Evolutionary conservation across 768 basidiomycete species (phyloP).

Genomic region (Lenzites betulinus): DNA sequence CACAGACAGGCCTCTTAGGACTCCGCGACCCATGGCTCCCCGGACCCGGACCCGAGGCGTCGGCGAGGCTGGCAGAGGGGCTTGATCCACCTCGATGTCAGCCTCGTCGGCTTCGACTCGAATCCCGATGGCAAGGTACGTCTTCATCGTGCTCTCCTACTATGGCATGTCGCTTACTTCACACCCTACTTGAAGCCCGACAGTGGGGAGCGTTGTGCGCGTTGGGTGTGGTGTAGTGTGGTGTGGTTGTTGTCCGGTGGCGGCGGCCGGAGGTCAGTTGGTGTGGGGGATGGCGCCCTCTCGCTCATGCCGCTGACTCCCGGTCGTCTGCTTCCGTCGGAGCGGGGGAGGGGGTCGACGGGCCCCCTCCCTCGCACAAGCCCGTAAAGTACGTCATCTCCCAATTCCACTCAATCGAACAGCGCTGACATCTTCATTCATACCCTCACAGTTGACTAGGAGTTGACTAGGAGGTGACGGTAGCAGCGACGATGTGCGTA

Average conservation of each 20-base stretch:
- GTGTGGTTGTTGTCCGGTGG: neutral
- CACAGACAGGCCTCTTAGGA: neutral
- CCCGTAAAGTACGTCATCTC: neutral
- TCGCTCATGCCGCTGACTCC: neutral
- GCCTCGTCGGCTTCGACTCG: too few relatives aligned
- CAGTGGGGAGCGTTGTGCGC: too few relatives aligned
- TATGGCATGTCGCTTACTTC: too few relatives aligned
- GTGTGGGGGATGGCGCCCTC: neutral
- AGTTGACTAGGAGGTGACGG: too few relatives aligned
- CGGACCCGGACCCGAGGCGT: too few relatives aligned
- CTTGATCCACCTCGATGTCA: neutral
- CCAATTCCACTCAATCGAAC: neutral
- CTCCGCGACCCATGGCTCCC: too few relatives aligned
- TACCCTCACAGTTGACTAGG: neutral
- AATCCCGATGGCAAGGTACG: too few relatives aligned
- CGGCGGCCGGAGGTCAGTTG: neutral
- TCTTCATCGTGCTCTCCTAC: too few relatives aligned
- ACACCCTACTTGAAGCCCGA: too few relatives aligned
- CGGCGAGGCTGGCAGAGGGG: neutral
- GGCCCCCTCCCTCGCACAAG: neutral
- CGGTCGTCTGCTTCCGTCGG: neutral
- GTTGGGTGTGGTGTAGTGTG: neutral
- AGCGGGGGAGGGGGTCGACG: neutral
- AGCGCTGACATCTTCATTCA: neutral
- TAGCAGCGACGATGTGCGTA: too few relatives aligned